Base-by-base conservation (phyloP, 2,329 filamentous ascomycete genomes). In the Aspergillus pseudonomiae region DNA sequence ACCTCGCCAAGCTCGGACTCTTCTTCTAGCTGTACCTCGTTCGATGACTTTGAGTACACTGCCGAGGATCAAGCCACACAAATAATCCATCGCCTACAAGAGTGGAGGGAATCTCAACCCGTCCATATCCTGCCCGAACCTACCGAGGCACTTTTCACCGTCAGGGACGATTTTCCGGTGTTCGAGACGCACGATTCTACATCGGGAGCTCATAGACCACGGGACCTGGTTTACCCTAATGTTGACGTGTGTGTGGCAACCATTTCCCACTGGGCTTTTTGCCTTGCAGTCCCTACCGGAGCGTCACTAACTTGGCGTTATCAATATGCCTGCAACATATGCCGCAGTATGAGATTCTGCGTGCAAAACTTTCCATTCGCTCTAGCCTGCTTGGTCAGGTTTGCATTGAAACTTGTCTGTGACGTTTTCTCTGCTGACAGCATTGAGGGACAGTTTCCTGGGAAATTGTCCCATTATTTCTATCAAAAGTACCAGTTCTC, bases 301-400 rank as follows among this genome's bases (percentile, higher is more conserved):
- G 21, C 10, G 12, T 39, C 52, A 4, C 52, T 26, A 4, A 26
- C 32, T 11, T 55, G 52, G 52, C 32, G 34, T n/a, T 39, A 55
- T 11, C 32, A 55, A 30, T 55, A 34, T 39, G 52, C 52, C 21
- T 39, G 32, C 21, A 55, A 55, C 6, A 55, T 55, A 2, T 55
- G 52, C 32, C 52, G 52, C 52, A 55, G 52, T 32, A 55, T 55
- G 52, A 39, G 52, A 16, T 55, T 55, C 34, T 55, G 52, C 21
- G 52, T 55, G n/a, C 32, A 55, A 30, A 55, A 55, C n/a, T 55
- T 55, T 26, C 52, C 52, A 16, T 55, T 55, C n/a, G 10, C 52
- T 19, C 28, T 55, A 39, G 21, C 32, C 34, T 55, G 21, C 14
- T 26, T 55, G 52, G 14, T 55, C 12, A n/a, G 32, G 21, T 55